These are phyloP conservation scores for Suillus subalutaceus DNA, from an alignment of 768 basidiomycete genomes.

Conservation along the genomic window DNA sequence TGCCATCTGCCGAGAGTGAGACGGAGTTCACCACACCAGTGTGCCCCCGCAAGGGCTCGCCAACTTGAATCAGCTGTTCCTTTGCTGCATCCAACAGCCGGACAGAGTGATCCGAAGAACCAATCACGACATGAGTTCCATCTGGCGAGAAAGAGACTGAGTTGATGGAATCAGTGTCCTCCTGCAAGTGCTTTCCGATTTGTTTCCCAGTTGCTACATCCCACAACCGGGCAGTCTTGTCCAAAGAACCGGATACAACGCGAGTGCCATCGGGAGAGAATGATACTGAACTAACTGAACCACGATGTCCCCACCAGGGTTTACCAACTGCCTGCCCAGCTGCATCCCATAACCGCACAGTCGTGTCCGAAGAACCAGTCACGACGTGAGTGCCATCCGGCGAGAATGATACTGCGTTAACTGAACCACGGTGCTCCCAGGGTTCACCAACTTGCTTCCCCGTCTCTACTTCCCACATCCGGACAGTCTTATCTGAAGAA, in stretches of 20 bases:
- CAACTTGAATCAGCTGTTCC: not conserved
- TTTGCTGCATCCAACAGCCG: constrained; percentile 2
- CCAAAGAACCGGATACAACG: constrained; percentile 2
- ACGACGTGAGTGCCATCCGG: constrained; percentile 3
- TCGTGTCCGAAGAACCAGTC: constrained; percentile 19
- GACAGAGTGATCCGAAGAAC: not conserved
- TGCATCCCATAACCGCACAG: constrained; percentile 27
- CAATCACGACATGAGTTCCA: not conserved
- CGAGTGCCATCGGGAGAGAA: constrained; percentile 7
- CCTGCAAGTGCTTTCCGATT: not conserved
- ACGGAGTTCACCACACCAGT: not conserved
- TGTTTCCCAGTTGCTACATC: not conserved
- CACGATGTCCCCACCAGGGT: not conserved
- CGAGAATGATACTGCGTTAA: constrained; percentile 9
- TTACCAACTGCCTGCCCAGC: constrained; percentile 11
- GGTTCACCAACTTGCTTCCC: not conserved
- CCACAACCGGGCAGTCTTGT: not conserved
- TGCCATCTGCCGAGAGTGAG: constrained; percentile 4
- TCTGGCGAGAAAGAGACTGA: constrained; percentile 10
- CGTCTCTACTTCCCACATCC: not conserved
- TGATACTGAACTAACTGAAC: constrained; percentile 1
- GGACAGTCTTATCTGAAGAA: not conserved
- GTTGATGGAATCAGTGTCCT: not conserved
- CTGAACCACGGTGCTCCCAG: not conserved
- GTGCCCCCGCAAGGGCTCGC: constrained; percentile 2